Evolutionary conservation across 1,284 basidiomycete genomes (phyloP).

Genomic region (Tylopilus orsonianus): DNA sequence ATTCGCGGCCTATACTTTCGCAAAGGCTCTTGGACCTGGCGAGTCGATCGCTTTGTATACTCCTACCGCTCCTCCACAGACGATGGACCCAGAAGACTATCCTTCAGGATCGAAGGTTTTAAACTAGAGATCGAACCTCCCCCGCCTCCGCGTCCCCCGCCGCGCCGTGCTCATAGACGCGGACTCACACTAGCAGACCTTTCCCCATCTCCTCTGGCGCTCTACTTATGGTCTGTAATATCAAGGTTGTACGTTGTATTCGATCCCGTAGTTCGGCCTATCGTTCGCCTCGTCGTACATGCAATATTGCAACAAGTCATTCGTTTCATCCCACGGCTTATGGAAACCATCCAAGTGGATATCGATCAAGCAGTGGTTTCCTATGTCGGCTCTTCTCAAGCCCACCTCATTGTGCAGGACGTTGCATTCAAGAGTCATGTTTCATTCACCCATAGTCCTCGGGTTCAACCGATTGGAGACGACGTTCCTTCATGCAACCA

Average conservation of each 20-base stretch:
- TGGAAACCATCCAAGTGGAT: slow-evolving; percentile 66
- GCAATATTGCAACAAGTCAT: slow-evolving; percentile 57
- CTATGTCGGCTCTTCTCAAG: slow-evolving; percentile 49
- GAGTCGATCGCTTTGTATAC: slow-evolving; percentile 66
- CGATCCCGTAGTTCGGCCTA: slow-evolving; percentile 61
- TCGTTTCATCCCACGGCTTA: slow-evolving; percentile 61
- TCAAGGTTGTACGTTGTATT: slow-evolving; percentile 45
- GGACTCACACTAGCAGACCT: slow-evolving; percentile 51
- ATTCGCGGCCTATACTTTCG: slow-evolving; percentile 72
- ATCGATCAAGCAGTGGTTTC: slow-evolving; percentile 53
- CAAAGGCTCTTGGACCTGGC: slow-evolving; percentile 50
- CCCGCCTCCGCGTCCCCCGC: slow-evolving; percentile 15
- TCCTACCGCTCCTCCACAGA: slow-evolving; percentile 49
- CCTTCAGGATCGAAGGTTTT: slow-evolving; percentile 60
- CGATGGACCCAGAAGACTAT: slow-evolving; percentile 49
- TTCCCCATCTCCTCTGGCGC: slow-evolving; percentile 54
- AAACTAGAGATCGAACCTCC: slow-evolving; percentile 48
- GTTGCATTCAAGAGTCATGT: slow-evolving; percentile 56
- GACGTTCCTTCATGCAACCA: slow-evolving; percentile 23
- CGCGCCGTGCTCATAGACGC: slow-evolving; percentile 38
- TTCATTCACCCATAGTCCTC: slow-evolving; percentile 51
- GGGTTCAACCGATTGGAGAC: slow-evolving; percentile 29
- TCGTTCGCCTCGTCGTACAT: slow-evolving; percentile 55
- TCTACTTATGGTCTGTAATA: slow-evolving; percentile 47
- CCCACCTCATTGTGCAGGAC: slow-evolving; percentile 48